Percentiles rank a stretch among this genome's conserved stretches.
phyloP scores from a whole-genome alignment of 2,329 filamentous ascomycete genomes.

The Alternaria postmessia region DNA sequence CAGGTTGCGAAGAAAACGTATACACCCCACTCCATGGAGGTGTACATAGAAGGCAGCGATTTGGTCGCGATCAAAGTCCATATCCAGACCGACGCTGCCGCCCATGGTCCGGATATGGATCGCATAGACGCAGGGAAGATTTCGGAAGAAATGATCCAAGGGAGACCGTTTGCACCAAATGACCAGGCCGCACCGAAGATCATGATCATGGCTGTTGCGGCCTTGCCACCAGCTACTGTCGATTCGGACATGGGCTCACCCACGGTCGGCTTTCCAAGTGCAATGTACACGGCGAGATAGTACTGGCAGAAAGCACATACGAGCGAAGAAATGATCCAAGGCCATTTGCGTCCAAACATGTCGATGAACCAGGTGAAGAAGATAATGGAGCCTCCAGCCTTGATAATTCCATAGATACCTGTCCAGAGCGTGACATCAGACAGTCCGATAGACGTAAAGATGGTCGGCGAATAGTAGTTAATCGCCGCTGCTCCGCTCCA shows the following conservation, averaged over 20 bases:
- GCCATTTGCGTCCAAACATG: conserved; percentile 47
- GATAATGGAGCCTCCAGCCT: conserved; percentile 47
- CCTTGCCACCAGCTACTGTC: conserved; percentile 50
- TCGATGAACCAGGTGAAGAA: conserved; percentile 52
- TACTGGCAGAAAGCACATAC: conserved; percentile 49
- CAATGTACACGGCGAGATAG: conserved; percentile 50
- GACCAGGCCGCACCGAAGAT: conserved; percentile 52
- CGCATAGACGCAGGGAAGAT: conserved; percentile 53
- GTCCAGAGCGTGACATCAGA: conserved; percentile 49
- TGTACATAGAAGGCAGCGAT: conserved; percentile 52
- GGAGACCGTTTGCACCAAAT: conserved; percentile 52
- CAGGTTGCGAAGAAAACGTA: conserved; percentile 54
- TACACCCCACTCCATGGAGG: conserved; percentile 49
- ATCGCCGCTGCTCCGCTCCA: conserved; percentile 31
- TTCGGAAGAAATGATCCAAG: conserved; percentile 56
- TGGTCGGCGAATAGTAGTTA: conserved; percentile 50
- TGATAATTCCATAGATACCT: conserved; percentile 50
- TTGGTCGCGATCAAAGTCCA: conserved; percentile 54
- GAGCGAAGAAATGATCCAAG: conserved; percentile 50
- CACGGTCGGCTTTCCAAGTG: conserved; percentile 42
- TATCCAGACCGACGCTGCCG: conserved; percentile 49
- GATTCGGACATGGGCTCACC: conserved; percentile 40
- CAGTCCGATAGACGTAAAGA: conserved; percentile 49
- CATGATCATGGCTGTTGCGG: conserved; percentile 52
- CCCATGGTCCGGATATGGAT: conserved; percentile 50